Conservation (phyloP, 768 basidiomycete genomes). For the Rossbeevera mucosa region DNA sequence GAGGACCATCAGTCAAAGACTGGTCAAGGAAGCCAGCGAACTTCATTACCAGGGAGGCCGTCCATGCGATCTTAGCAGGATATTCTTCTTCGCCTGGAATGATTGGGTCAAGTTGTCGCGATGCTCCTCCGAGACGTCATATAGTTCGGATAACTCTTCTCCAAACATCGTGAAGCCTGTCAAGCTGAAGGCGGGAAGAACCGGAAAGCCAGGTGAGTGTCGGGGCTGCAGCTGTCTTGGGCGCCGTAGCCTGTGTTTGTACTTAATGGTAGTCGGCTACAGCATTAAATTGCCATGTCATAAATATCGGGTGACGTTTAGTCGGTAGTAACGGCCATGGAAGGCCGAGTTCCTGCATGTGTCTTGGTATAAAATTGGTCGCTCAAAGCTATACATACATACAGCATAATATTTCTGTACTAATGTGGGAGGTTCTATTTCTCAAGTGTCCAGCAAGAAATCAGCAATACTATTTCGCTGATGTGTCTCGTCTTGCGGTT, state of each 20-base stretch:
- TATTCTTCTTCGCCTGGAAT: conserved; percentile 55
- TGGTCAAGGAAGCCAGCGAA: conserved; percentile 2
- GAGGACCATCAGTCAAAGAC: conserved; percentile 12
- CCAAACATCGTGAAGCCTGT: conserved; percentile 19
- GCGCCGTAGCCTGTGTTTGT: conserved; percentile 23
- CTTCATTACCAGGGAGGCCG: conserved; percentile 70
- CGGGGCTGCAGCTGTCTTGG: neutral
- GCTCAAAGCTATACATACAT: neutral
- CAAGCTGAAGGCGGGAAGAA: conserved; percentile 2
- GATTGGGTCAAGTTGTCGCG: conserved; percentile 15
- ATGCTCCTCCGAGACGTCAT: conserved; percentile 16
- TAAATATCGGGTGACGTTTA: conserved; percentile 1
- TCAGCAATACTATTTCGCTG: conserved; percentile 37
- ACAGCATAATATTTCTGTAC: neutral
- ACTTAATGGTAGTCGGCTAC: conserved; percentile 29
- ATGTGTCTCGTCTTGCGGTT: conserved; percentile 29
- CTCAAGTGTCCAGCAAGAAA: conserved; percentile 35
- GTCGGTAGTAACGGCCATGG: neutral
- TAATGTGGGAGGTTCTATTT: neutral
- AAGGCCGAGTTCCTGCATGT: neutral
- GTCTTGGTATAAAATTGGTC: neutral
- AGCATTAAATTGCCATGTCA: neutral
- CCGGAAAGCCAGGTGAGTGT: neutral
- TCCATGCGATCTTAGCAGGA: conserved; percentile 76
- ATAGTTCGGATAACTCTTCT: conserved; percentile 23